Percentiles rank a stretch among this genome's conserved stretches.
phyloP scores from a whole-genome alignment of 108 stramenopile species.

The Skeletonema tropicum region DNA sequence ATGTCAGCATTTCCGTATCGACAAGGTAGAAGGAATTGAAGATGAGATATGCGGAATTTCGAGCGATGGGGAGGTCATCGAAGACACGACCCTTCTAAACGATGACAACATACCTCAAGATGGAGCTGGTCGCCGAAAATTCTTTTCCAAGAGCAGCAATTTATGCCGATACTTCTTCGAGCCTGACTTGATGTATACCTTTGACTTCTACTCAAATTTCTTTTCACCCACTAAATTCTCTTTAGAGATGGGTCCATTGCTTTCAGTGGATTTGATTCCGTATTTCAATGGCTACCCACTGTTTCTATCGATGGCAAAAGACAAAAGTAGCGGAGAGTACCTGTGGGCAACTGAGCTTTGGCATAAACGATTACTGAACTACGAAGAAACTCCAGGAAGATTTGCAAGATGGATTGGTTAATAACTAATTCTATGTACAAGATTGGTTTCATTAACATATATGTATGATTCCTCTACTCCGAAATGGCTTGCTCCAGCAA shows the following conservation, averaged over 20 bases:
- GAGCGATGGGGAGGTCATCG: conserved; percentile 35
- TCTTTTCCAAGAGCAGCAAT: conserved; percentile 45
- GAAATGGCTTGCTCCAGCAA: conserved; percentile 48
- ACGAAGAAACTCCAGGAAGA: conserved; percentile 21
- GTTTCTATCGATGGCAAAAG: conserved; percentile 55
- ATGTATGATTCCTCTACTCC: conserved; percentile 11
- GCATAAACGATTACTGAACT: conserved; percentile 41
- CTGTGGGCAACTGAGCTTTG: conserved; percentile 55
- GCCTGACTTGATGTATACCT: conserved; percentile 47
- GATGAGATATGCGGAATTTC: conserved; percentile 23
- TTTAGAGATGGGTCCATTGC: conserved; percentile 44
- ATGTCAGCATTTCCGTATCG: conserved; percentile 52
- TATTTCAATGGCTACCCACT: conserved; percentile 55
- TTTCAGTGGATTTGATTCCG: conserved; percentile 47
- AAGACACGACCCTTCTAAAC: conserved; percentile 38
- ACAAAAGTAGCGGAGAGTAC: conserved; percentile 33
- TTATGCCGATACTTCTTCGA: conserved; percentile 47
- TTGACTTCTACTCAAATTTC: conserved; percentile 51
- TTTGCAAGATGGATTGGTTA: conserved; percentile 11
- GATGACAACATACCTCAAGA: conserved; percentile 32
- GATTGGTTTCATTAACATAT: not conserved
- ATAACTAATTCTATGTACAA: not conserved
- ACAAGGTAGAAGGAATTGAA: conserved; percentile 21
- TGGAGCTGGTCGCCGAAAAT: conserved; percentile 43
- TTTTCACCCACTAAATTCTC: conserved; percentile 42